Conservation (phyloP, 176 grass and related monocot species). For the Oryza punctata region DNA sequence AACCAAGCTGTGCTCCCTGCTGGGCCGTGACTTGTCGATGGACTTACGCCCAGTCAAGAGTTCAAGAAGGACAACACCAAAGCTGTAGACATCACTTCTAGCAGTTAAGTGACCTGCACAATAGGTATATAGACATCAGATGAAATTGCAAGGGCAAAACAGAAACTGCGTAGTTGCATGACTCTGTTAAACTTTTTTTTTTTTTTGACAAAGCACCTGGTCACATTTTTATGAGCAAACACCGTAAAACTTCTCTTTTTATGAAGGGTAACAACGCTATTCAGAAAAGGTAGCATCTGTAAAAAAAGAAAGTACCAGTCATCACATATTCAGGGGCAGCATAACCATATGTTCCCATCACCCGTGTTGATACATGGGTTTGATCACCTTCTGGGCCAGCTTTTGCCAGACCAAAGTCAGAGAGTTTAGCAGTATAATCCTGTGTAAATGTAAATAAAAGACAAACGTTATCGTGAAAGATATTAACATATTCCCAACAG, state of each 20-base stretch:
- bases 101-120: constrained; percentile 91
- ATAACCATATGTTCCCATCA: constrained; percentile 99
- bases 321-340: constrained; percentile 99
- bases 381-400: constrained; percentile 94
- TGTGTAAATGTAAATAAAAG: constrained; percentile 47
- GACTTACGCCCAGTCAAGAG: constrained; percentile 90
- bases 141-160: neutral
- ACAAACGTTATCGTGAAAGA: constrained; percentile 13
- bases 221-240: constrained; percentile 17
- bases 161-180: neutral
- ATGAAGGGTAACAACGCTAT: neutral
- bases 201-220: neutral
- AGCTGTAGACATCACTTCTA: constrained; percentile 95
- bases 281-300: constrained; percentile 2
- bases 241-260: too few species aligned
- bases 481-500: neutral
- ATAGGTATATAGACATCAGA: constrained; percentile 31
- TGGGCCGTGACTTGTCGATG: constrained; percentile 84
- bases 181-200: constrained; percentile 2
- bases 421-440: constrained; percentile 96
- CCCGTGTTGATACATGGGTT: constrained; percentile 93
- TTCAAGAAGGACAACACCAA: constrained; percentile 88
- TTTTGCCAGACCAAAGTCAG: constrained; percentile 97
- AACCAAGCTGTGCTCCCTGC: constrained; percentile 90
- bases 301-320: constrained; percentile 58